Conservation (phyloP, 176 grass and related monocot species). For the Neostapfia colusana region DNA sequence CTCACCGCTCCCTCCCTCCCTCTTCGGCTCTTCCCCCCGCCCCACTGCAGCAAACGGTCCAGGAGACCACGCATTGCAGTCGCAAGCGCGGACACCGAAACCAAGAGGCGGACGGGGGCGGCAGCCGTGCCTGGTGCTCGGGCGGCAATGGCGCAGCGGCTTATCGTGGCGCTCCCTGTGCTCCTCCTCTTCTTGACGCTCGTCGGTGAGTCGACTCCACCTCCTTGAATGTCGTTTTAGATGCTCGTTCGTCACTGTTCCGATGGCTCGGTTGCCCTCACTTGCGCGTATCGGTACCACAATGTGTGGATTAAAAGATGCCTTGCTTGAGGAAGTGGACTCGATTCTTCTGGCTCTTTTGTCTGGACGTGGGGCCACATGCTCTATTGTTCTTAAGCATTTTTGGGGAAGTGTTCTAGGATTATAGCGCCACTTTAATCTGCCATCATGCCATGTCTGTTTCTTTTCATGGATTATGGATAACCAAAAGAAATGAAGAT, state of each 20-base stretch:
- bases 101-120: neutral
- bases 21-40: neutral
- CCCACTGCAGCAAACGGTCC: slow-evolving; percentile 15
- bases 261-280: neutral
- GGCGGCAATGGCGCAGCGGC: slow-evolving; percentile 42
- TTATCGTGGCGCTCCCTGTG: neutral
- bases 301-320: slow-evolving; percentile 12
- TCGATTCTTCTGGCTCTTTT: slow-evolving; percentile 19
- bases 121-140: neutral
- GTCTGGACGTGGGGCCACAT: neutral
- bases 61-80: neutral
- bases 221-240: neutral
- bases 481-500: neutral
- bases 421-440: neutral
- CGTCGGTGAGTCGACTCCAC: slow-evolving; percentile 34
- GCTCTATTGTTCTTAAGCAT: slow-evolving; percentile 2
- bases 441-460: neutral
- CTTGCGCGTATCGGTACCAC: neutral
- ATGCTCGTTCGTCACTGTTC: neutral
- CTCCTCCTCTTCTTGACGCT: slow-evolving; percentile 49
- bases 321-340: slow-evolving; percentile 21
- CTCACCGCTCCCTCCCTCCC: neutral
- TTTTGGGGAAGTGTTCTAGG: neutral
- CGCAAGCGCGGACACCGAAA: neutral
- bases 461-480: neutral